Evolutionary conservation across 2,329 filamentous ascomycete genomes (phyloP).

Genomic region (Pseudopyricularia cyperi): DNA sequence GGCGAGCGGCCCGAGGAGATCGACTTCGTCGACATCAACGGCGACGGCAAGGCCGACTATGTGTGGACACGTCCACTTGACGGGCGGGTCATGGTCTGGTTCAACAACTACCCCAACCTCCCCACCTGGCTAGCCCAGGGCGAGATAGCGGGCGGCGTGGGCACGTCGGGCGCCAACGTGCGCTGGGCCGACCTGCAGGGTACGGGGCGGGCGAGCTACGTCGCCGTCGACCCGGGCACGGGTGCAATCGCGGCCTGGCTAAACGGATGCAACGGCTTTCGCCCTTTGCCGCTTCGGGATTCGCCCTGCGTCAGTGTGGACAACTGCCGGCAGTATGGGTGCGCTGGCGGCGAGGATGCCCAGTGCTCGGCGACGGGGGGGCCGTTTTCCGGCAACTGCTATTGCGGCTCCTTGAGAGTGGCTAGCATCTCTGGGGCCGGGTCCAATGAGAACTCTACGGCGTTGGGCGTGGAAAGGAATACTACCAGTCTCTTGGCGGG

Average conservation of each 20-base stretch:
- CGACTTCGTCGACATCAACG: not conserved
- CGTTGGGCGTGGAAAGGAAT: not conserved
- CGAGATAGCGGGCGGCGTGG: not conserved
- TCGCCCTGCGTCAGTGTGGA: no score
- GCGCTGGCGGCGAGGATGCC: no score
- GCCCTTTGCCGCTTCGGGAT: no score
- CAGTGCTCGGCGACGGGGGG: no score
- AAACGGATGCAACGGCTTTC: not conserved
- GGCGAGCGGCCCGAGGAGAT: not conserved
- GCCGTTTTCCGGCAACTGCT: not conserved
- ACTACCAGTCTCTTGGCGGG: not conserved
- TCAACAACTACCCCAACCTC: not conserved
- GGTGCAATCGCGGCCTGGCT: not conserved
- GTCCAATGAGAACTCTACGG: not conserved
- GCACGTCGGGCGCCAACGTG: not conserved
- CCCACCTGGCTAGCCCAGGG: not conserved
- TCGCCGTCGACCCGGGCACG: not conserved
- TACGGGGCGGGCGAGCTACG: not conserved
- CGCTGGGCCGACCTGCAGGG: not conserved
- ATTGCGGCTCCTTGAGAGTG: not conserved
- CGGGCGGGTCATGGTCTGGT: not conserved
- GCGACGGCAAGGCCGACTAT: not conserved
- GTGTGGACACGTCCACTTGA: not conserved
- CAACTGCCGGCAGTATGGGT: no score
- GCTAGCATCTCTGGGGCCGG: not conserved